These are phyloP conservation scores for Otatea glauca DNA, from an alignment of 176 grass and related monocot genomes.

Conservation along the genomic window DNA sequence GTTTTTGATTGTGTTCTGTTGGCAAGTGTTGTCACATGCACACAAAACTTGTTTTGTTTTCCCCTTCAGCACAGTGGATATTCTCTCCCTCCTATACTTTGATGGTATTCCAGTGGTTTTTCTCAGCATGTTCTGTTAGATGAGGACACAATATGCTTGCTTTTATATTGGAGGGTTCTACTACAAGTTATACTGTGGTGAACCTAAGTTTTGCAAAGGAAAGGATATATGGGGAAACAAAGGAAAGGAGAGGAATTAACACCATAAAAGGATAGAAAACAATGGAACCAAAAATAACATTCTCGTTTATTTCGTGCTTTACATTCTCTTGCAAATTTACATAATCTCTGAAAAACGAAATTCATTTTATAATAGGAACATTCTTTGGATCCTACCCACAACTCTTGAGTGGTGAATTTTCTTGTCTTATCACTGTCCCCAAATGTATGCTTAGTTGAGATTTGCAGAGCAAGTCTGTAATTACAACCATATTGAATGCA, in stretches of 20 bases:
- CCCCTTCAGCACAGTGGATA: neutral
- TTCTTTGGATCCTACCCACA: neutral
- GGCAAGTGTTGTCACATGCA: neutral
- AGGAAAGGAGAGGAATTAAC: neutral
- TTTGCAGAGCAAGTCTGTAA: neutral
- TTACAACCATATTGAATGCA: slow-evolving; percentile 21
- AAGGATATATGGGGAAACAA: neutral
- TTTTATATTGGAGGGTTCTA: slow-evolving; percentile 8
- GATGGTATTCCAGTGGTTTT: neutral
- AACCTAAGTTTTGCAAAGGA: neutral
- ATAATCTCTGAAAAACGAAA: neutral
- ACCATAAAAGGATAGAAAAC: neutral
- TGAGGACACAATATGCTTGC: neutral
- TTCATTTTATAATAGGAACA: neutral
- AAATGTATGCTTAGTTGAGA: neutral
- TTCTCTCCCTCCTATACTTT: neutral
- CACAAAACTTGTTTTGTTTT: neutral
- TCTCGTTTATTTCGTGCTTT: neutral
- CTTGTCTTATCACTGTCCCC: neutral
- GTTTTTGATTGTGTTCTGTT: neutral
- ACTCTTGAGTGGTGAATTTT: neutral
- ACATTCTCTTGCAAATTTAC: neutral
- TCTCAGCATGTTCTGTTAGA: neutral
- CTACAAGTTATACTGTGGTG: neutral
- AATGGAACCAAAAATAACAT: neutral